phyloP scores from a whole-genome alignment of 1,139 yeast genomes.

The Lodderomyces orthopsilosis region DNA sequence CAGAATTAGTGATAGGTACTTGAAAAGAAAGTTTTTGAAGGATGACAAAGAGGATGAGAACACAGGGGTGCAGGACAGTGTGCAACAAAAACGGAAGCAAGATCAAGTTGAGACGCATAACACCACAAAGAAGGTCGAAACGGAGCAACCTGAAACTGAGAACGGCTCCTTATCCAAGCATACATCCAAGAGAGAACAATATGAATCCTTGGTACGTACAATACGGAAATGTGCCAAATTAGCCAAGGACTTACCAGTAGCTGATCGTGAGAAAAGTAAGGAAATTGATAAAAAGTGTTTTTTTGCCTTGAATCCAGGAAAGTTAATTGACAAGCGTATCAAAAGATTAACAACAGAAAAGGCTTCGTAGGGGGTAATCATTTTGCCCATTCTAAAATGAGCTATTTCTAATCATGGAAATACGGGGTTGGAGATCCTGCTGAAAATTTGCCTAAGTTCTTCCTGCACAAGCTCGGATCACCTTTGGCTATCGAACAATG shows the following conservation, averaged over 20 bases:
- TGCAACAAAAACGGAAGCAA: slow-evolving; percentile 9
- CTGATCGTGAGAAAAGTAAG: slow-evolving; percentile 60
- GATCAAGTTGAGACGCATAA: slow-evolving; percentile 10
- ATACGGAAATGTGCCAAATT: slow-evolving; percentile 50
- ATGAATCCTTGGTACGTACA: slow-evolving; percentile 41
- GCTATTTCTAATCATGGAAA: no score
- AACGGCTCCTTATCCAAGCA: neutral
- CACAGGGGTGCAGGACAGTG: slow-evolving; percentile 8
- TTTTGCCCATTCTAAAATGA: no score
- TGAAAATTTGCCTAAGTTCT: no score
- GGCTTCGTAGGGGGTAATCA: neutral
- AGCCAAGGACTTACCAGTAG: slow-evolving; percentile 41
- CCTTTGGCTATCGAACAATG: no score
- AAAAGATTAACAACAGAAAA: slow-evolving; percentile 17
- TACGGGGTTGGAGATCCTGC: no score
- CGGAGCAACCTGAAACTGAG: slow-evolving; percentile 2
- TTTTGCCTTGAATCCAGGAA: slow-evolving; percentile 58
- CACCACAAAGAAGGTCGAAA: slow-evolving; percentile 8
- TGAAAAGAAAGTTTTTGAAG: slow-evolving; percentile 54
- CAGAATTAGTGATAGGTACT: slow-evolving; percentile 62
- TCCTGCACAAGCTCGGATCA: no score
- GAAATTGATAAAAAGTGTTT: slow-evolving; percentile 61
- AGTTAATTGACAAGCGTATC: slow-evolving; percentile 43
- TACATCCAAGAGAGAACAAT: slow-evolving; percentile 23
- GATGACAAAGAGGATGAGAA: slow-evolving; percentile 15